Evolutionary conservation across 179 eudicot species (phyloP).

Genomic region (Actinidia arguta): DNA sequence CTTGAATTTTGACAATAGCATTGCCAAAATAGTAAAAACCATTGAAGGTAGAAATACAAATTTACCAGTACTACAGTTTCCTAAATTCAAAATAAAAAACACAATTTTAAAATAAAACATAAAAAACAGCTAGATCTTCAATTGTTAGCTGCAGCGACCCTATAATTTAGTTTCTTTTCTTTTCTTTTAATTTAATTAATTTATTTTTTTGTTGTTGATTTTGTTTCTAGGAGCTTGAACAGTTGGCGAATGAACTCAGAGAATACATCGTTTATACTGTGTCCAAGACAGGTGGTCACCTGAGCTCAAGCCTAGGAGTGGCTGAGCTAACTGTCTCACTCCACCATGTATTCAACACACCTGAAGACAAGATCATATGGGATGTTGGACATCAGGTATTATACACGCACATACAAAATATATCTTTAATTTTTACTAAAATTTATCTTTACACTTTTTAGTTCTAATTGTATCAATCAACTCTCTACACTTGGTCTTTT

Average conservation of each 20-base stretch:
- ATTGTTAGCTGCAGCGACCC: too few relatives aligned
- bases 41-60: too few relatives aligned
- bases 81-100: background rate
- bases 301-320: conserved; percentile 49
- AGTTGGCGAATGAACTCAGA: conserved; percentile 42
- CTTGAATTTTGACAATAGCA: too few relatives aligned
- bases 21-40: too few relatives aligned
- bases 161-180: too few relatives aligned
- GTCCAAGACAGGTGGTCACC: conserved; percentile 46
- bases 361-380: conserved; percentile 51
- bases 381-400: conserved; percentile 56
- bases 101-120: too few relatives aligned
- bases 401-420: background rate
- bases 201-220: background rate
- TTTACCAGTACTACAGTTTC: background rate
- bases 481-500: too few relatives aligned
- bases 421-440: too few relatives aligned
- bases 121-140: too few relatives aligned
- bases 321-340: conserved; percentile 45
- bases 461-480: too few relatives aligned
- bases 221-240: conserved; percentile 32
- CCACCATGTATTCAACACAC: conserved; percentile 51
- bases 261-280: conserved; percentile 44
- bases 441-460: too few relatives aligned
- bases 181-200: too few relatives aligned